These are phyloP conservation scores for Lichina pygmaea DNA, from an alignment of 495 filamentous ascomycete genomes.

Conservation along the genomic window DNA sequence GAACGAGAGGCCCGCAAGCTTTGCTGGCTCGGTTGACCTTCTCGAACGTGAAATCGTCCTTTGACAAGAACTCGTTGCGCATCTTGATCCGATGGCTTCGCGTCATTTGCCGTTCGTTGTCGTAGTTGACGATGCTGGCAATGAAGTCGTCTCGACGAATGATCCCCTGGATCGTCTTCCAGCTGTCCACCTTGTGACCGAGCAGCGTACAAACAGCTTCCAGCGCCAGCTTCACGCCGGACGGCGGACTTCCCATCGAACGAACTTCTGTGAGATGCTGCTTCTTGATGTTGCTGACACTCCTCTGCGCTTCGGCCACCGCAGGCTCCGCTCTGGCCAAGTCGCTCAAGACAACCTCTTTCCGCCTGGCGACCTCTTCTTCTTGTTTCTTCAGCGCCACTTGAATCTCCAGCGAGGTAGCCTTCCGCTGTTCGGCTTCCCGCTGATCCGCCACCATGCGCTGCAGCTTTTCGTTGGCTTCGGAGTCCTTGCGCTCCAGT, in stretches of 20 bases:
- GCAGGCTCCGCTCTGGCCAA: constrained; percentile 81
- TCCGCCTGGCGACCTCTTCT: constrained; percentile 56
- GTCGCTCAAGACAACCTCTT: constrained; percentile 64
- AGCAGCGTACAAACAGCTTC: constrained; percentile 88
- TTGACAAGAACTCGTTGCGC: constrained; percentile 73
- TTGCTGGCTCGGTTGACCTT: constrained; percentile 86
- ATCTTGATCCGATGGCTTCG: constrained; percentile 54
- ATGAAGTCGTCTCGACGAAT: constrained; percentile 89
- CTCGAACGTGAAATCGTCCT: constrained; percentile 87
- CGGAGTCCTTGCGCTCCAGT: constrained; percentile 73
- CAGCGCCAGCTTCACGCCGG: constrained; percentile 70
- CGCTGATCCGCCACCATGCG: constrained; percentile 91
- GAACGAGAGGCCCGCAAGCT: constrained; percentile 86
- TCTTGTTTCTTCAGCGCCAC: constrained; percentile 70
- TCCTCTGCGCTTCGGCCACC: constrained; percentile 74
- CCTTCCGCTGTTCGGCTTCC: constrained; percentile 80
- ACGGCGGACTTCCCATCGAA: constrained; percentile 79
- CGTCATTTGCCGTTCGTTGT: constrained; percentile 92
- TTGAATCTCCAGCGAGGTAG: constrained; percentile 68
- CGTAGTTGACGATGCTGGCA: constrained; percentile 87
- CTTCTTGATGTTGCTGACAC: constrained; percentile 91
- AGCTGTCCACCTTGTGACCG: constrained; percentile 68
- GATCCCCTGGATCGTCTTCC: constrained; percentile 72
- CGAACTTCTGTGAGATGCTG: constrained; percentile 93
- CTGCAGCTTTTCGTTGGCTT: constrained; percentile 92